Conservation (phyloP, 2,329 filamentous ascomycete species). For the Fusarium acutatum region DNA sequence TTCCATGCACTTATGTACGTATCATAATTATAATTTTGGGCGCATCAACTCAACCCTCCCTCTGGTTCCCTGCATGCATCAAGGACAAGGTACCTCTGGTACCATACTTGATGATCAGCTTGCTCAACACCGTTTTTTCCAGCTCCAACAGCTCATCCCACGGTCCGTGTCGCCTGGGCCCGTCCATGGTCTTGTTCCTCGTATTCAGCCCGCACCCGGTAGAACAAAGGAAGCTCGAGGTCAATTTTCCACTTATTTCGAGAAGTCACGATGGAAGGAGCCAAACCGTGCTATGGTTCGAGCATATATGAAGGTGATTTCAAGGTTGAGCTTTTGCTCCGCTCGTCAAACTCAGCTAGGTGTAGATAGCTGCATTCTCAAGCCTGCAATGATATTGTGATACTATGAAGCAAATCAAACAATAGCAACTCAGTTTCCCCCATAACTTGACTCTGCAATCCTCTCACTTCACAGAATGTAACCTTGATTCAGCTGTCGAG, state of each 20-base stretch:
- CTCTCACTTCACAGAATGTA: background rate
- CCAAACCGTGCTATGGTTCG: background rate
- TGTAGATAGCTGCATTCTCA: background rate
- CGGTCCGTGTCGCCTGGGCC: conserved; percentile 21
- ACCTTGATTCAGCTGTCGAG: conserved; percentile 1
- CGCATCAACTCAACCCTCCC: background rate
- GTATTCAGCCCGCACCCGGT: background rate
- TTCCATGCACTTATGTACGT: background rate
- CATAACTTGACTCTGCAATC: background rate
- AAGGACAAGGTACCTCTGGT: too few relatives aligned
- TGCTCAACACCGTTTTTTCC: background rate
- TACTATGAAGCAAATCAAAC: background rate
- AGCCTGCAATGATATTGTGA: background rate
- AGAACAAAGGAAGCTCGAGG: conserved; percentile 6
- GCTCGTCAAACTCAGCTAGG: conserved; percentile 8
- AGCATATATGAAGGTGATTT: conserved; percentile 22
- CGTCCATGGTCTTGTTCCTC: conserved; percentile 6
- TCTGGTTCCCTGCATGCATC: conserved; percentile 3
- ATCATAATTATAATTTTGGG: background rate
- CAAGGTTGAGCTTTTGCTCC: conserved; percentile 6
- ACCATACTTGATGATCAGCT: background rate
- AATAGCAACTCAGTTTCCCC: background rate
- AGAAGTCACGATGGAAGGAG: conserved; percentile 32
- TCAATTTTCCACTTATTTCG: conserved; percentile 34
- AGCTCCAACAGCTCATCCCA: conserved; percentile 3